Conservation (phyloP, 306 rosid genomes). For the Castanea crenata region DNA sequence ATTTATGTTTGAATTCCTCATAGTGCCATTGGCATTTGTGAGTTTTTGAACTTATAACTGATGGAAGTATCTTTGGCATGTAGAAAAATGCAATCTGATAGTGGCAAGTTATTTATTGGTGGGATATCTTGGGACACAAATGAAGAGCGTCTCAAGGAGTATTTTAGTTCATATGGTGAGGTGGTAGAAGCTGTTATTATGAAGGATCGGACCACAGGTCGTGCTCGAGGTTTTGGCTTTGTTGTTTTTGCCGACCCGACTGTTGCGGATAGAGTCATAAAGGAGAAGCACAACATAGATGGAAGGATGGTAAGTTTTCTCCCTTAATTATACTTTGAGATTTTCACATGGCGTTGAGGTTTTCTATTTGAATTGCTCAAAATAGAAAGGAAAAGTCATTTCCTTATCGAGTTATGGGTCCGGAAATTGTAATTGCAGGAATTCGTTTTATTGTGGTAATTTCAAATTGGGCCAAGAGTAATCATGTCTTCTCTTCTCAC, state of each 20-base stretch:
- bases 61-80: constrained; percentile 36
- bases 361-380: constrained; percentile 24
- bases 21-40: constrained; percentile 37
- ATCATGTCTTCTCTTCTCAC: neutral
- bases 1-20: constrained; percentile 15
- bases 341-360: constrained; percentile 17
- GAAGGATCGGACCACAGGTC: constrained; percentile 99
- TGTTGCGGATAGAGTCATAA: constrained; percentile 70
- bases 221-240: constrained; percentile 98
- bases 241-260: constrained; percentile 84
- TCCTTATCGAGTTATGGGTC: constrained; percentile 8
- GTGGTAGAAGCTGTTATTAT: constrained; percentile 96
- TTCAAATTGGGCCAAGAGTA: constrained; percentile 17
- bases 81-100: constrained; percentile 96
- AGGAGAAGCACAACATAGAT: constrained; percentile 94
- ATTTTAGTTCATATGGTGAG: constrained; percentile 81
- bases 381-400: neutral
- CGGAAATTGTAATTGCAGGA: constrained; percentile 26
- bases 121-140: constrained; percentile 99
- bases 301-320: constrained; percentile 84
- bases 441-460: constrained; percentile 21
- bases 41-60: constrained; percentile 31
- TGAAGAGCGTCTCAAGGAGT: constrained; percentile 95
- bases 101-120: constrained; percentile 89
- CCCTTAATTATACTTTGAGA: constrained; percentile 1